Evolutionary conservation across 805 yeast species (phyloP), one percentile per base, ranked within the genome.

Genomic region (Wickerhamomyces bisporus): DNA sequence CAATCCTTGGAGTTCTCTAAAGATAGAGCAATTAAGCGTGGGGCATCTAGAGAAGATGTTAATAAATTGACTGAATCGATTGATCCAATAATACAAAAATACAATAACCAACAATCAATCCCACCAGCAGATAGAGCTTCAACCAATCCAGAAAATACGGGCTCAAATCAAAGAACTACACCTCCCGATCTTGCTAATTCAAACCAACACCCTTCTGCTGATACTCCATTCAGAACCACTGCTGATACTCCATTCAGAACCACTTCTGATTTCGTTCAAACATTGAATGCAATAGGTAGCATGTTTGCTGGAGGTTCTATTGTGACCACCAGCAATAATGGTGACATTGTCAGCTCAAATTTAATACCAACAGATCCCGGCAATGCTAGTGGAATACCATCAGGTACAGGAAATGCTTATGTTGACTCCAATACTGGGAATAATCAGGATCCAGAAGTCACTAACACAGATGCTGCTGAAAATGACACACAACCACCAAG

Each of bases 21-120:
- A 19, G 39, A 40, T 11, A 41, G 53, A 34, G 50, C 50, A 5
- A 5, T 24, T 6, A 38, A 49, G 1, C 50, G 43, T 30, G 52
- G 54, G 3, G 18, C 18, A 3, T 8, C 44, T 6, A 17, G 28
- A 24, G 38, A 32, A 1, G 49, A 43, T 14, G 13, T 43, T 10
- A 20, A 39, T 8, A 19, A 18, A 9, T 15, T 38, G 13, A 28
- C 36, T 6, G 26, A 26, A n/a, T 32, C 35, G 3, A 32, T 47
- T 11, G 32, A 33, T n/a, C 35, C 42, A 7, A 32, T 23, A 6
- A 38, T 44, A 21, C 10, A 21, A 21, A 21, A 21, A 21, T 21
- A 21, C n/a, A n/a, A n/a, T n/a, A n/a, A n/a, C 10, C 24, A 21
- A 21, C 7, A 10, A 21, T 10, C 24, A 21, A 21, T 7, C 24